Evolutionary conservation across 2,329 filamentous ascomycete genomes (phyloP).

Genomic region (Fusarium protoensiforme): DNA sequence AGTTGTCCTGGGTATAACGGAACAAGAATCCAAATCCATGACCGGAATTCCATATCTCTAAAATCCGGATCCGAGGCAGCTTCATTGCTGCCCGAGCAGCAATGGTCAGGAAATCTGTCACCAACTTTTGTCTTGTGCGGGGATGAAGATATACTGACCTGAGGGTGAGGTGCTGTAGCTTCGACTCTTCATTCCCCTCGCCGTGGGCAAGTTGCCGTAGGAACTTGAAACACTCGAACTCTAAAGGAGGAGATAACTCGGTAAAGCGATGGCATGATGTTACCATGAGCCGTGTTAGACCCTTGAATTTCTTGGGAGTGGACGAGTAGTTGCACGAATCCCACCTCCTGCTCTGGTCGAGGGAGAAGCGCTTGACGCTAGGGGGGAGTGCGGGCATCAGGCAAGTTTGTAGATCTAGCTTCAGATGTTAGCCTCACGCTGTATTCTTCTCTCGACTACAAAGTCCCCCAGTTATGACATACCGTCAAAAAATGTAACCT

Average conservation of each 20-base stretch:
- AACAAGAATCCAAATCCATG: slow-evolving; percentile 5
- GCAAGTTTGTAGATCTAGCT: slow-evolving; percentile 4
- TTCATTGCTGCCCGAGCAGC: not conserved
- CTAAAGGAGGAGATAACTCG: not conserved
- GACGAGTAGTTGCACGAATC: not conserved
- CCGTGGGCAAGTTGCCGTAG: not conserved
- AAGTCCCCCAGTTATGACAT: not conserved
- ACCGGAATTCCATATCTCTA: slow-evolving; percentile 17
- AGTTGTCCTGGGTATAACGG: slow-evolving; percentile 6
- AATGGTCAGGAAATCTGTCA: not conserved
- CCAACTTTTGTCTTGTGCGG: accelerated
- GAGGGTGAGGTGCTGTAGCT: slow-evolving; percentile 4
- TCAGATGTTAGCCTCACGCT: not conserved
- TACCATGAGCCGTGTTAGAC: not conserved
- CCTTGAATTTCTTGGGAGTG: not conserved
- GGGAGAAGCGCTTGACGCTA: slow-evolving; percentile 1
- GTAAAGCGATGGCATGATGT: slow-evolving; percentile 11
- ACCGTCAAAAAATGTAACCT: slow-evolving; percentile 4
- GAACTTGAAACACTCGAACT: accelerated
- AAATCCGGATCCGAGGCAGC: slow-evolving; percentile 3
- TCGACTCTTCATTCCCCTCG: not conserved
- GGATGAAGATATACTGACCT: not conserved
- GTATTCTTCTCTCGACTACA: not conserved
- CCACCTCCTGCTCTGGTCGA: not conserved
- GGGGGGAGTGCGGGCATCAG: slow-evolving; percentile 12